Evolutionary conservation across 2,329 filamentous ascomycete species (phyloP), one percentile per base, ranked within the genome.

Genomic region (Acrocalymma vagum): DNA sequence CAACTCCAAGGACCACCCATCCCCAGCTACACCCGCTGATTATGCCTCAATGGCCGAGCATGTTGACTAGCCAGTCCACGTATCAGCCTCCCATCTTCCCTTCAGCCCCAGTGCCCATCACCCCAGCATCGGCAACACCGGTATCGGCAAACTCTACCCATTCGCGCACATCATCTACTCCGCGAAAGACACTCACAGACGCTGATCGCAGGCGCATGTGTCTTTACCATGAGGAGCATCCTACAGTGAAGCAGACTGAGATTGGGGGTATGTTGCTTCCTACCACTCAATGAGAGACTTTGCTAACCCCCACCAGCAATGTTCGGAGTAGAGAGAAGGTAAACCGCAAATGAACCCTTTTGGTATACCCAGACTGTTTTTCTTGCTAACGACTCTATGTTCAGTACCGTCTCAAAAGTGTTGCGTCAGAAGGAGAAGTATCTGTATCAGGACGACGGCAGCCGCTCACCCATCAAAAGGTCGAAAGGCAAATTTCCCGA

Each of bases 291-390:
- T 15, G 10, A 20, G 17, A 35, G 21, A 17, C 11, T 28, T 40
- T 35, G 56, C 72, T 76, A 51, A 72, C 60, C 13, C 31, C 44
- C 27, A 38, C 22, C 56, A 88, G 87, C 86, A 44, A 85, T 91
- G 67, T 99, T 99, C 73, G 93, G 92, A 23, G 94, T 99, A 36
- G 94, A 99, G 75, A 79, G 94, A 86, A 97, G 94, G 94, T 97
- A 85, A 26, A 40, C 31, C 39, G 32, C 29, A 42, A 37, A 25
- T 14, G 25, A n/a, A n/a, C n/a, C n/a, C n/a, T n/a, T n/a, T n/a
- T n/a, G n/a, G n/a, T n/a, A n/a, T n/a, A n/a, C n/a, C n/a, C n/a
- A n/a, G n/a, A n/a, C n/a, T n/a, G n/a, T 13, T 20, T 46, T 7
- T 28, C 45, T 42, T 46, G 31, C 51, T 61, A 33, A 65, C 51